phyloP scores from a whole-genome alignment of 2,329 filamentous ascomycete genomes.

The Neonectria sp. region DNA sequence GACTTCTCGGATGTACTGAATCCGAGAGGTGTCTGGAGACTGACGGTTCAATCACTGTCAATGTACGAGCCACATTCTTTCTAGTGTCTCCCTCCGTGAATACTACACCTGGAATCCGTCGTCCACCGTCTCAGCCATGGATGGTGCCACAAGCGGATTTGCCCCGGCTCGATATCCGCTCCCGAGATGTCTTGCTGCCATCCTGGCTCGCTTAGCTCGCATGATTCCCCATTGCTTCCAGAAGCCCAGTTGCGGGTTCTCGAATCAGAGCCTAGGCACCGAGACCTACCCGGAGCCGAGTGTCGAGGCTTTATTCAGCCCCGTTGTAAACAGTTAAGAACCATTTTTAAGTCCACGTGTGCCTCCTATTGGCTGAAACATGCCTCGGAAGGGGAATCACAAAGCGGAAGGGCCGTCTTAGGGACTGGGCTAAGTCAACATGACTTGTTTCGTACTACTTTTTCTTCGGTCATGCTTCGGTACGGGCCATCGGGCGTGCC shows the following conservation, averaged over 20 bases:
- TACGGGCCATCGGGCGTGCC: neutral
- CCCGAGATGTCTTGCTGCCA: neutral
- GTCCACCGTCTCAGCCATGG: neutral
- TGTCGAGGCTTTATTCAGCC: neutral
- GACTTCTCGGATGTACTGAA: too few species aligned
- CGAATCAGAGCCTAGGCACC: neutral
- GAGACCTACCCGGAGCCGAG: neutral
- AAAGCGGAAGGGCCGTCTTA: neutral
- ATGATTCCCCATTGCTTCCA: constrained; percentile 9
- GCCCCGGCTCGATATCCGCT: constrained; percentile 5
- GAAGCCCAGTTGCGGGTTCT: neutral
- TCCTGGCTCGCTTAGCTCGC: neutral
- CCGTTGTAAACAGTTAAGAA: neutral
- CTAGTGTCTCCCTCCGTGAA: neutral
- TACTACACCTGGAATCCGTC: neutral
- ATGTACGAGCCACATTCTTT: neutral
- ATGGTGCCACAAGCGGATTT: neutral
- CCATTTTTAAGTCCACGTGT: constrained; percentile 9
- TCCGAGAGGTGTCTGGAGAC: too few species aligned
- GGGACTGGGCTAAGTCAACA: neutral
- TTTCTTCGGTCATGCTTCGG: neutral
- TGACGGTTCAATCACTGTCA: neutral
- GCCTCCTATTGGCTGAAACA: constrained; percentile 11
- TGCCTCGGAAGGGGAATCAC: too few species aligned
- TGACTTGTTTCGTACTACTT: neutral